A percentile compares a stretch with the other conserved stretches of the same genome.
Evolutionary conservation across 139 green algal species (phyloP).

Genomic region (Ostreobium quekettii): DNA sequence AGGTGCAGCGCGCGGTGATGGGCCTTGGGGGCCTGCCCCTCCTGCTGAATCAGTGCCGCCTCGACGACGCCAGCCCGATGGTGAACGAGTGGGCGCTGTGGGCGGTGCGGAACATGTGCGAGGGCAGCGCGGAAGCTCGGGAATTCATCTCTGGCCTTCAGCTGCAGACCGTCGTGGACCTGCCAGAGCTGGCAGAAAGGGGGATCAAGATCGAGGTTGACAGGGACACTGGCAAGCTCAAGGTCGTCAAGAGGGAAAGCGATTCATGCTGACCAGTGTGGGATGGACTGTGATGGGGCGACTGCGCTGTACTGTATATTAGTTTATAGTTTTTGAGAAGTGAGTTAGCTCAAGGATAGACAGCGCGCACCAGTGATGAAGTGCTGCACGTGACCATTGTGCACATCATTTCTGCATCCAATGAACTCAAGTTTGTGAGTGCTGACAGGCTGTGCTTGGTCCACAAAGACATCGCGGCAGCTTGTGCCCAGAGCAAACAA

Average conservation of each 20-base stretch:
- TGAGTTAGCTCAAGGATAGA: too few relatives aligned
- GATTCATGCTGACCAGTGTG: too few relatives aligned
- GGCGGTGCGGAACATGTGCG: constrained; percentile 81
- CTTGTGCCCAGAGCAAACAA: too few relatives aligned
- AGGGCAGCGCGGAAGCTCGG: constrained; percentile 42
- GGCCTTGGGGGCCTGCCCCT: constrained; percentile 30
- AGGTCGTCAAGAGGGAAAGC: constrained; percentile 30
- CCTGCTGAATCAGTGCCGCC: constrained; percentile 21
- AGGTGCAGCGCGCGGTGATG: constrained; percentile 36
- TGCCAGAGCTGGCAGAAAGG: constrained; percentile 44
- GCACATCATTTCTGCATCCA: too few relatives aligned
- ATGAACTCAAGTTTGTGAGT: too few relatives aligned
- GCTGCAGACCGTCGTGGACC: constrained; percentile 32
- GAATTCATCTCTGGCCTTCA: constrained; percentile 26
- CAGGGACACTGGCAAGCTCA: constrained; percentile 42
- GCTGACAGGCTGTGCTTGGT: too few relatives aligned
- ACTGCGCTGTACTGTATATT: too few relatives aligned
- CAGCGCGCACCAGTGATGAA: too few relatives aligned
- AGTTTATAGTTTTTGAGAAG: too few relatives aligned
- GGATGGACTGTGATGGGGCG: too few relatives aligned
- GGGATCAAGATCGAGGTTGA: constrained; percentile 65
- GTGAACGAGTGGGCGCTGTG: constrained; percentile 84
- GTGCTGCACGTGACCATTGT: too few relatives aligned
- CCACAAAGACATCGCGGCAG: too few relatives aligned
- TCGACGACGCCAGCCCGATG: constrained; percentile 54